Conservation (phyloP, 768 basidiomycete species). For the Suillus lakei region DNA sequence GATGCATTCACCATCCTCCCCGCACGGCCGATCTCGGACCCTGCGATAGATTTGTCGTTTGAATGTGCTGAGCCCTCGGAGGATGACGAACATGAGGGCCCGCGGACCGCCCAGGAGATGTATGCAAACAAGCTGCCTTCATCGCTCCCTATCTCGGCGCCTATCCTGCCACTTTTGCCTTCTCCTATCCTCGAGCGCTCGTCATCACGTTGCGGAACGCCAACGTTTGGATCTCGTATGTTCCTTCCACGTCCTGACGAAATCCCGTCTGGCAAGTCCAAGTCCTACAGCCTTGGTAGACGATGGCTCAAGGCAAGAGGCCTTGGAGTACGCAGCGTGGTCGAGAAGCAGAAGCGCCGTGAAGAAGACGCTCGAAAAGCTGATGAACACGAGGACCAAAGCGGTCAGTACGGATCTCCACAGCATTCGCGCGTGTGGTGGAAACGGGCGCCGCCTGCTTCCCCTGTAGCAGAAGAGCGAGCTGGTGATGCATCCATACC, state of each 20-base stretch:
- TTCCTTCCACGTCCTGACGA: constrained; percentile 32
- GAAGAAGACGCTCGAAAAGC: constrained; percentile 17
- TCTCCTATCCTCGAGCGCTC: constrained; percentile 45
- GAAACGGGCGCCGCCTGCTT: constrained; percentile 27
- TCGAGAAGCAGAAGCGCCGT: constrained; percentile 22
- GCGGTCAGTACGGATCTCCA: constrained; percentile 13
- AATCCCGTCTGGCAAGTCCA: constrained; percentile 18
- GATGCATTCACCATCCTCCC: constrained; percentile 25
- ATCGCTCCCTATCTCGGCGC: background rate
- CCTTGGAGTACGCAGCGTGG: constrained; percentile 29
- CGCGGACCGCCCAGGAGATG: background rate
- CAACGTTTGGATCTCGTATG: constrained; percentile 63
- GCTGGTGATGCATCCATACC: constrained; percentile 5
- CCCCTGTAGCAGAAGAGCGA: constrained; percentile 18
- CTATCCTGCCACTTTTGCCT: constrained; percentile 19
- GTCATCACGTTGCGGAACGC: constrained; percentile 61
- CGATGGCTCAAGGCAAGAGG: constrained; percentile 36
- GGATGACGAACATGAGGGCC: constrained; percentile 1
- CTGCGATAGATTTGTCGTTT: background rate
- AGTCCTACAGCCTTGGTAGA: constrained; percentile 21
- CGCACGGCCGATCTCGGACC: background rate
- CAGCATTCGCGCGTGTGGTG: constrained; percentile 34
- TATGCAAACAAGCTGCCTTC: background rate
- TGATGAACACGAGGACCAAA: constrained; percentile 2
- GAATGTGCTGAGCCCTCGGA: constrained; percentile 2